phyloP scores from a whole-genome alignment of 75 land plant genomes.

The Ceratopteris richardii region DNA sequence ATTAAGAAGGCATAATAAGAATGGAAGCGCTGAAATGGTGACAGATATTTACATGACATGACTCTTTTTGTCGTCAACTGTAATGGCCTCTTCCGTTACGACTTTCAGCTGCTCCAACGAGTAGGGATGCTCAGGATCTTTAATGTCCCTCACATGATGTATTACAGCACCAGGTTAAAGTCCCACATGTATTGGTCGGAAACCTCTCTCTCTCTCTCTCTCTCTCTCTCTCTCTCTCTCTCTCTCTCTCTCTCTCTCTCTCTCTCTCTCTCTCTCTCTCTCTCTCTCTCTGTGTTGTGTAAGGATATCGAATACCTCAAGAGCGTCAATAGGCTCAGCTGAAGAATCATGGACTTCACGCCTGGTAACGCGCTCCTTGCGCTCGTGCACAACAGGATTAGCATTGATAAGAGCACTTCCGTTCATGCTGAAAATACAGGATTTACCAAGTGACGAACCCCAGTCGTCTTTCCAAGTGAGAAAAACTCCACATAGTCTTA shows the following conservation, averaged over 20 bases:
- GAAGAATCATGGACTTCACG: slow-evolving; percentile 37
- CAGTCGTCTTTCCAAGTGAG: no score
- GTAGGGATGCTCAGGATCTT: slow-evolving; percentile 96
- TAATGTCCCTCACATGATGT: slow-evolving; percentile 81
- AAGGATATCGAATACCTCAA: slow-evolving; percentile 85
- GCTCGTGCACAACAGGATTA: slow-evolving; percentile 80
- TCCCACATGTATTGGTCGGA: slow-evolving; percentile 18
- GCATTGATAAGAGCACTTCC: slow-evolving; percentile 51
- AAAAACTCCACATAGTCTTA: no score
- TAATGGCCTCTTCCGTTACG: slow-evolving; percentile 74
- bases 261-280: neutral
- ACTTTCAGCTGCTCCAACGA: slow-evolving; percentile 92
- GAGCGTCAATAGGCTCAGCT: slow-evolving; percentile 59
- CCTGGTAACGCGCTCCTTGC: slow-evolving; percentile 54
- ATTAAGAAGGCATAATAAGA: no score
- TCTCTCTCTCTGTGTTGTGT: neutral
- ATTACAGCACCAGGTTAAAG: neutral
- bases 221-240: neutral
- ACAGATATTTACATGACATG: slow-evolving; percentile 50
- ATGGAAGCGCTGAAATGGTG: neutral
- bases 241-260: neutral
- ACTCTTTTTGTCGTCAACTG: slow-evolving; percentile 72
- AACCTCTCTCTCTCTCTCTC: neutral
- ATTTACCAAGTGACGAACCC: no score
- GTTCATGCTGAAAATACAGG: no score